phyloP scores from a whole-genome alignment of 2,329 filamentous ascomycete species.

The Aureobasidium sp. region DNA sequence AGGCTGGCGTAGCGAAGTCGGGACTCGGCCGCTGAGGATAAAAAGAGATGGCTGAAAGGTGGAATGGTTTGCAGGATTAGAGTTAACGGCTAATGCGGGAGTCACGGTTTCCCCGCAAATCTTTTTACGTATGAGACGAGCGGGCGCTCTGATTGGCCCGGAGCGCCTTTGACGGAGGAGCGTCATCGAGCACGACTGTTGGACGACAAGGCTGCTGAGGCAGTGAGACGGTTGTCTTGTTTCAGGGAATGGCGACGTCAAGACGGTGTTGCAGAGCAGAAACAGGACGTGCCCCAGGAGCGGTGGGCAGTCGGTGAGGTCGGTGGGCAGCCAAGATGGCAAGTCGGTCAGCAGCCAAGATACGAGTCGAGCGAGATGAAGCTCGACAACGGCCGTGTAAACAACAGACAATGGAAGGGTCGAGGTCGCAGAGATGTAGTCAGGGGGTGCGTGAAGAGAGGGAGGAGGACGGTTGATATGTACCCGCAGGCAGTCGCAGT shows the following conservation, averaged over 20 bases:
- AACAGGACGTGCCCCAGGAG: background rate
- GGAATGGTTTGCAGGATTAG: slow-evolving; percentile 1
- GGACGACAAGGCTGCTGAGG: background rate
- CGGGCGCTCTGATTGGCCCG: background rate
- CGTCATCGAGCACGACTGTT: background rate
- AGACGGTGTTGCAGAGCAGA: background rate
- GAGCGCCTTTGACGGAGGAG: background rate
- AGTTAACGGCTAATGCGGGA: slow-evolving; percentile 1
- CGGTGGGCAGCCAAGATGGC: background rate
- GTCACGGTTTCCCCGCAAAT: background rate
- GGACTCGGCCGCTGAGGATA: background rate
- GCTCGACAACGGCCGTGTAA: background rate
- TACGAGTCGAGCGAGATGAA: background rate
- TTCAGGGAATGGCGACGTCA: background rate
- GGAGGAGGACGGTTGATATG: too few species aligned
- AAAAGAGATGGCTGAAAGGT: background rate
- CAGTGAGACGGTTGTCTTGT: background rate
- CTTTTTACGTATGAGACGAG: background rate
- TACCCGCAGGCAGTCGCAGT: too few species aligned
- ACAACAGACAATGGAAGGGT: background rate
- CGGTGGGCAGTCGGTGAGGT: background rate
- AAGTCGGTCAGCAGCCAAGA: background rate
- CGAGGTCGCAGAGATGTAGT: too few species aligned
- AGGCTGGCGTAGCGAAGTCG: background rate
- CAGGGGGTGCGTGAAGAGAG: background rate